Conservation (phyloP, 495 filamentous ascomycete genomes). For the Penicillium crystallinum region DNA sequence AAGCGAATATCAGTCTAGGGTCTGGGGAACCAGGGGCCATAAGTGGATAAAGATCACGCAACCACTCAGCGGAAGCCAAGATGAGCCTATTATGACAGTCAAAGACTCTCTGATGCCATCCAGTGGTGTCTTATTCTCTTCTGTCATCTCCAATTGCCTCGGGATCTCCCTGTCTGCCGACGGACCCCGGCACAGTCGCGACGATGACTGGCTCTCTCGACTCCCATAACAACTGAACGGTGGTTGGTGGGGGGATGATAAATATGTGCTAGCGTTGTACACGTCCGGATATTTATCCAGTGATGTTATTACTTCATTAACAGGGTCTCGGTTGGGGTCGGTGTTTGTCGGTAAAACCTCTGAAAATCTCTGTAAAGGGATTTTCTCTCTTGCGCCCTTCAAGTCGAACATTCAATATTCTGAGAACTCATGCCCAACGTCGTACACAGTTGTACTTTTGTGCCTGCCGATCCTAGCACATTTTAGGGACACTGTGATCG, state of each 20-base stretch:
- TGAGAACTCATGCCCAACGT: too few species aligned
- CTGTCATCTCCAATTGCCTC: neutral
- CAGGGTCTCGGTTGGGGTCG: slow-evolving; percentile 14
- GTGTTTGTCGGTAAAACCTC: slow-evolving; percentile 16
- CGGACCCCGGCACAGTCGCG: slow-evolving; percentile 19
- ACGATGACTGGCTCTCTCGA: slow-evolving; percentile 19
- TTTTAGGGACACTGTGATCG: neutral
- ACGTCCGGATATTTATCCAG: slow-evolving; percentile 14
- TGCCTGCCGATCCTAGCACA: neutral
- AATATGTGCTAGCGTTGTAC: neutral
- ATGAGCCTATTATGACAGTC: slow-evolving; percentile 8
- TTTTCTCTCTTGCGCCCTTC: neutral
- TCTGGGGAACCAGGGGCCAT: neutral
- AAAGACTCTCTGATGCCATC: neutral
- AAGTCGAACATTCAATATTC: too few species aligned
- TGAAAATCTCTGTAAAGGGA: neutral
- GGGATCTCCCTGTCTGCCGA: slow-evolving; percentile 15
- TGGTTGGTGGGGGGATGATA: neutral
- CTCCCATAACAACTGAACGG: too few species aligned
- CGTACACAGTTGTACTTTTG: neutral
- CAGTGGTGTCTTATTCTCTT: neutral
- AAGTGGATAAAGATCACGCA: slow-evolving; percentile 4
- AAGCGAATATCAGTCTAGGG: neutral
- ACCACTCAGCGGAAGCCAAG: slow-evolving; percentile 7
- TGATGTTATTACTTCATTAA: neutral